Conservation (phyloP, 208 protist genomes). For the Acanthamoeba culbertsoni region DNA sequence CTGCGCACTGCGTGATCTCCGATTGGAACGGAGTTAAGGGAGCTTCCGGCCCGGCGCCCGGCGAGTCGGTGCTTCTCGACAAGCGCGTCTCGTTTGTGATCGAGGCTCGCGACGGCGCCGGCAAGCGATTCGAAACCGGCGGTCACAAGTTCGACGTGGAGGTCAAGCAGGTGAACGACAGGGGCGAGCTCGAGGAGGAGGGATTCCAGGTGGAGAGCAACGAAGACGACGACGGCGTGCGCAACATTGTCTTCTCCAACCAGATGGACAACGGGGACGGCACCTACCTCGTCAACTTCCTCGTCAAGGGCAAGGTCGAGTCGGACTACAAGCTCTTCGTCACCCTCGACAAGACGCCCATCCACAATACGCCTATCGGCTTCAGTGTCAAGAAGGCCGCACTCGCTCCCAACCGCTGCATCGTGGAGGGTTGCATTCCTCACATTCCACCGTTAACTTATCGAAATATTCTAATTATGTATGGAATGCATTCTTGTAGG, state of each 20-base stretch:
- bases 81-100: slow-evolving; percentile 34
- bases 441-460: neutral
- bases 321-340: slow-evolving; percentile 25
- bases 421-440: neutral
- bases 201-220: neutral
- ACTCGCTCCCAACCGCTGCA: neutral
- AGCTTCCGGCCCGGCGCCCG: neutral
- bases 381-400: neutral
- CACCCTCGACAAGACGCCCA: neutral
- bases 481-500: neutral
- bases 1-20: neutral
- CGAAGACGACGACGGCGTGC: neutral
- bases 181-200: neutral
- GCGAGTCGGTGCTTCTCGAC: slow-evolving; percentile 5
- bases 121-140: neutral
- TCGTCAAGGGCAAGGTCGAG: slow-evolving; percentile 11
- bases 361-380: neutral
- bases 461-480: neutral
- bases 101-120: slow-evolving; percentile 4
- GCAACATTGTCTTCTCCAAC: slow-evolving; percentile 32
- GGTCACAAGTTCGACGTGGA: slow-evolving; percentile 38
- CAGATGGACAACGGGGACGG: slow-evolving; percentile 40
- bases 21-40: slow-evolving; percentile 4
- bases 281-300: slow-evolving; percentile 34
- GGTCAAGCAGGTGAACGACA: neutral